Conservation (phyloP, 257 asterid genomes). For the Solanum corneliomulleri region DNA sequence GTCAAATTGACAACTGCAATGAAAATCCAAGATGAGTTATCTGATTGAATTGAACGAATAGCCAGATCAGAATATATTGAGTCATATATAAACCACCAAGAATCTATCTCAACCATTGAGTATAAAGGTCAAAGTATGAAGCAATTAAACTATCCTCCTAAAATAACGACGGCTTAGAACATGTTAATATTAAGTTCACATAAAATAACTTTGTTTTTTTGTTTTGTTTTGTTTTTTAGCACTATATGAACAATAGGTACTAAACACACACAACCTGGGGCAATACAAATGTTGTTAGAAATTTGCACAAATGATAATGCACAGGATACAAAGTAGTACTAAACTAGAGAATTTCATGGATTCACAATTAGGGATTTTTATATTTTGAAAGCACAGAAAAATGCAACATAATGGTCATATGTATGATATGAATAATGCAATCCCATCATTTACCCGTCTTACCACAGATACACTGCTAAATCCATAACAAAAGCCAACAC, state of each 20-base stretch:
- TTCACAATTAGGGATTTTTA: background rate
- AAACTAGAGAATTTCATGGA: background rate
- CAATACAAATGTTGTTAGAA: background rate
- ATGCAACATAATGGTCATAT: background rate
- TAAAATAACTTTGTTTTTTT: background rate
- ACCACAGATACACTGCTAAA: background rate
- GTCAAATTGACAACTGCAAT: slow-evolving; percentile 40
- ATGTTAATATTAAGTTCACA: background rate
- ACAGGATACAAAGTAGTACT: background rate
- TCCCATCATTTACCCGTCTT: background rate
- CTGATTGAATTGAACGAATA: background rate
- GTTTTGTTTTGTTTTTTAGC: no score
- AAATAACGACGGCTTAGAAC: background rate
- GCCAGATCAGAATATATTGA: background rate
- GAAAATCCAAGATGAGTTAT: background rate
- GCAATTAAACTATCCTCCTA: background rate
- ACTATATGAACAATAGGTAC: background rate
- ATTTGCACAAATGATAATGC: background rate
- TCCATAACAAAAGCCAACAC: background rate
- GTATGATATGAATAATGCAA: background rate
- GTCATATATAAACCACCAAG: background rate
- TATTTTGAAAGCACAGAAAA: background rate
- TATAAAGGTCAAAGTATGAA: background rate
- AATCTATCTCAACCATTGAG: background rate
- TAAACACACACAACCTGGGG: background rate